Evolutionary conservation across 164 flowering plant genomes (phyloP).

Genomic region (Buxus sempervirens): DNA sequence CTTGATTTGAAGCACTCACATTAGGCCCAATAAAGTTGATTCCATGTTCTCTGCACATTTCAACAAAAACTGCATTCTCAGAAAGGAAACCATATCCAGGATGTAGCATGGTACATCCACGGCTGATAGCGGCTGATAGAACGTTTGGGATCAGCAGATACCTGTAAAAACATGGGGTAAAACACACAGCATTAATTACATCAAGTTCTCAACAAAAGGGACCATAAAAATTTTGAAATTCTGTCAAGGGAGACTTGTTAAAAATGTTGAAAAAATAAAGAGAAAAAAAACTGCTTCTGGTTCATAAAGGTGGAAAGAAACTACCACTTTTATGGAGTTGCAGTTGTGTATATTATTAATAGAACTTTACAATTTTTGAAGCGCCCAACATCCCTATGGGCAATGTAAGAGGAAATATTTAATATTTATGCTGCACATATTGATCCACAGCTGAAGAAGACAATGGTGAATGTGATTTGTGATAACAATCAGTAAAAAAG

Average conservation of each 20-base stretch:
- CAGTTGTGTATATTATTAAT: too few relatives aligned
- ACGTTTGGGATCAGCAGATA: conserved; percentile 85
- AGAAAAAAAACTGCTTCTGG: background rate
- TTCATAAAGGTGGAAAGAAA: background rate
- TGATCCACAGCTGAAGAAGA: background rate
- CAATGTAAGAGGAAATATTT: too few relatives aligned
- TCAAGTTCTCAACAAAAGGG: background rate
- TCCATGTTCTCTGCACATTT: conserved; percentile 93
- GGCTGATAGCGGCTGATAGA: conserved; percentile 85
- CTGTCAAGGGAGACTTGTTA: background rate
- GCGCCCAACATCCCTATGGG: too few relatives aligned
- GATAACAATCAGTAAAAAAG: background rate
- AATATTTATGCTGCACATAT: too few relatives aligned
- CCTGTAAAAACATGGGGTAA: conserved; percentile 38
- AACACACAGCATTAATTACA: background rate
- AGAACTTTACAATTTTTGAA: too few relatives aligned
- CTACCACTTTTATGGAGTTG: too few relatives aligned
- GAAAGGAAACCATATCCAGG: conserved; percentile 99
- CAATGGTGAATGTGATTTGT: background rate
- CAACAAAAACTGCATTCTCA: conserved; percentile 96
- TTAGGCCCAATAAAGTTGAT: conserved; percentile 98
- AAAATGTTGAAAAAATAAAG: background rate
- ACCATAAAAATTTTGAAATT: background rate
- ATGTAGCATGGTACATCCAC: conserved; percentile 91
- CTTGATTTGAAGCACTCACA: conserved; percentile 42